Conservation (phyloP, 176 grass and related monocot genomes). For the Rhynchospora pubera region DNA sequence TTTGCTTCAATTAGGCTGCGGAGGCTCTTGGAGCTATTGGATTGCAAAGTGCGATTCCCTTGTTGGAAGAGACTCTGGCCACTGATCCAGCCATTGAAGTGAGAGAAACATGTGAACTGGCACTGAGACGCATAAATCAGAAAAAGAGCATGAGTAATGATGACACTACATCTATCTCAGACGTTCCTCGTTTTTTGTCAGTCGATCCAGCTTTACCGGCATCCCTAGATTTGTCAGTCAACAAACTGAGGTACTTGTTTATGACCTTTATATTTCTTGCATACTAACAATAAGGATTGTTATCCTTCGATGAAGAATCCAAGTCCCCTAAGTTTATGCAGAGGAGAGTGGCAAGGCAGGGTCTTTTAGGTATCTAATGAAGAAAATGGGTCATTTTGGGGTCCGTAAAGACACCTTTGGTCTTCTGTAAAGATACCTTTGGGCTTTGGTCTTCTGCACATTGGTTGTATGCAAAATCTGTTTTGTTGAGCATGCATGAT, state of each 20-base stretch:
- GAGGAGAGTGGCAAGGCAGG: neutral
- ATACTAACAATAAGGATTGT: neutral
- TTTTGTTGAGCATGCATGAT: neutral
- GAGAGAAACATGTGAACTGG: conserved; percentile 83
- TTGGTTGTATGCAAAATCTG: neutral
- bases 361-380: neutral
- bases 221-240: conserved; percentile 46
- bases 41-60: conserved; percentile 41
- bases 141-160: conserved; percentile 38
- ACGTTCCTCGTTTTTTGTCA: conserved; percentile 62
- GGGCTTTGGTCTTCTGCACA: neutral
- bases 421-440: neutral
- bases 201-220: conserved; percentile 88
- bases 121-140: conserved; percentile 68
- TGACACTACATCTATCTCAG: conserved; percentile 24
- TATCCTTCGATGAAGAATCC: neutral
- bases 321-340: neutral
- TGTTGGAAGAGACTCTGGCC: conserved; percentile 65
- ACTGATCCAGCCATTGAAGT: conserved; percentile 83
- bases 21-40: conserved; percentile 97
- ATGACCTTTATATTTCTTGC: neutral
- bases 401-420: neutral
- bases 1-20: conserved; percentile 55
- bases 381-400: neutral
- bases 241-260: conserved; percentile 52